A percentile compares a stretch with the other conserved stretches of the same genome.
Conservation (phyloP, 2,329 filamentous ascomycete genomes). For the Davidsoniella eucalypti region DNA sequence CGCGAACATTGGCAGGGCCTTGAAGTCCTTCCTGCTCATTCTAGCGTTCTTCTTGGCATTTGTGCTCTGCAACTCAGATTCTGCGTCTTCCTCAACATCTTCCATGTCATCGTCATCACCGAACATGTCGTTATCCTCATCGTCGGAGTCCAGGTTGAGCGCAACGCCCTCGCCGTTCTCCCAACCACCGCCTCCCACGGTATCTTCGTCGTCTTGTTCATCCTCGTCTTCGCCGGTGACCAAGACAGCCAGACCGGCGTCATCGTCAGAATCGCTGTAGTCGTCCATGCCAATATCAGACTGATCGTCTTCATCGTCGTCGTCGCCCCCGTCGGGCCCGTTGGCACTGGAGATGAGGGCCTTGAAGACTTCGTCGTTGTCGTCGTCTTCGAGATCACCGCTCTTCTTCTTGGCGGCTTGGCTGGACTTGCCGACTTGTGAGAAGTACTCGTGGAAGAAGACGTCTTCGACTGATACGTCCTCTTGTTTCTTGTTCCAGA, state of each 20-base stretch:
- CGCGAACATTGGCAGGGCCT: conserved; percentile 80
- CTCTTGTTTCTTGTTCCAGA: conserved; percentile 81
- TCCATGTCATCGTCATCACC: conserved; percentile 33
- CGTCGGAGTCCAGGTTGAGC: conserved; percentile 12
- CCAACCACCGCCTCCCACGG: conserved; percentile 31
- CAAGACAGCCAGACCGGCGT: conserved; percentile 31
- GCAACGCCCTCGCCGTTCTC: conserved; percentile 19
- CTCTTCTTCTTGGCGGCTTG: conserved; percentile 38
- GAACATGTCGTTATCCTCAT: conserved; percentile 21
- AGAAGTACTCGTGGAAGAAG: conserved; percentile 98
- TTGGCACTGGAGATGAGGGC: conserved; percentile 69
- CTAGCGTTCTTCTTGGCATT: conserved; percentile 25
- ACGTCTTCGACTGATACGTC: conserved; percentile 82
- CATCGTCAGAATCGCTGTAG: conserved; percentile 33
- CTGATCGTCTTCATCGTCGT: conserved; percentile 46
- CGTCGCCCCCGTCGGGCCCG: conserved; percentile 29
- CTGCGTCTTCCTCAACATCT: conserved; percentile 44
- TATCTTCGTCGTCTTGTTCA: conserved; percentile 26
- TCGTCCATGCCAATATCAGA: conserved; percentile 34
- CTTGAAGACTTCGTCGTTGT: conserved; percentile 64
- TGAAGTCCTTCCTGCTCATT: conserved; percentile 68
- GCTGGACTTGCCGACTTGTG: conserved; percentile 45
- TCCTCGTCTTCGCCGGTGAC: conserved; percentile 28
- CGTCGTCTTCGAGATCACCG: conserved; percentile 28
- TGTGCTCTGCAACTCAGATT: conserved; percentile 19